These are phyloP conservation scores for Cyberlindnera sargentensis DNA, from an alignment of 805 yeast species.

Conservation along the genomic window DNA sequence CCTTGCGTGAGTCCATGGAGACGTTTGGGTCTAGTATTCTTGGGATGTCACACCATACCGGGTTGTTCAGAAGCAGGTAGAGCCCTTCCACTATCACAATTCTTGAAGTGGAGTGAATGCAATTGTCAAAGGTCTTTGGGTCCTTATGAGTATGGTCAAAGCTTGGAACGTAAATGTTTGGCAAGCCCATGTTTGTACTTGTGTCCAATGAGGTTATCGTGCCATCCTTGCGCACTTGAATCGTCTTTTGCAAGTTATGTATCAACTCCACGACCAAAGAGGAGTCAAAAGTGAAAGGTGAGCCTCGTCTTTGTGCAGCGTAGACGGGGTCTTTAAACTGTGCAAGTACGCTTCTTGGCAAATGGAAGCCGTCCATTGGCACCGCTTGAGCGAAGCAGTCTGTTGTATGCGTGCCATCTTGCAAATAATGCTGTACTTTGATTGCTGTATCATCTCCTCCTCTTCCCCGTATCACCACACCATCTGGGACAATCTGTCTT, in stretches of 20 bases:
- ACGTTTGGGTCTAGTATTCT: conserved; percentile 24
- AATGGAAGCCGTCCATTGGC: conserved; percentile 77
- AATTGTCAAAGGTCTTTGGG: conserved; percentile 51
- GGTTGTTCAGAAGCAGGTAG: conserved; percentile 53
- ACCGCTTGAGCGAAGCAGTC: conserved; percentile 36
- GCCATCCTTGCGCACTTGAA: conserved; percentile 4
- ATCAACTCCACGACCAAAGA: conserved; percentile 9
- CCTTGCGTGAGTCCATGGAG: background rate
- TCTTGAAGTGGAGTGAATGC: conserved; percentile 37
- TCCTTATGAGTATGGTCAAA: conserved; percentile 73
- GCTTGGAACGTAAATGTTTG: conserved; percentile 49
- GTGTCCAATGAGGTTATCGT: conserved; percentile 8
- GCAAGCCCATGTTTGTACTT: conserved; percentile 14
- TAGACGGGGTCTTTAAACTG: conserved; percentile 44
- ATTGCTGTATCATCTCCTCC: conserved; percentile 22
- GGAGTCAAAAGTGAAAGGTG: conserved; percentile 78
- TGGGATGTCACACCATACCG: conserved; percentile 51
- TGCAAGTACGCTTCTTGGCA: conserved; percentile 42
- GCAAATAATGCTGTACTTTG: conserved; percentile 5
- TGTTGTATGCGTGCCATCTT: background rate
- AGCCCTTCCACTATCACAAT: conserved; percentile 72
- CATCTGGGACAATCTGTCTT: conserved; percentile 1
- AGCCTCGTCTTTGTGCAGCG: conserved; percentile 68
- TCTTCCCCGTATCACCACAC: conserved; percentile 16
- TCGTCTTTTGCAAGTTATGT: conserved; percentile 10